Evolutionary conservation across 495 filamentous ascomycete genomes (phyloP).

Genomic region (Astrothelium macrocarpum): DNA sequence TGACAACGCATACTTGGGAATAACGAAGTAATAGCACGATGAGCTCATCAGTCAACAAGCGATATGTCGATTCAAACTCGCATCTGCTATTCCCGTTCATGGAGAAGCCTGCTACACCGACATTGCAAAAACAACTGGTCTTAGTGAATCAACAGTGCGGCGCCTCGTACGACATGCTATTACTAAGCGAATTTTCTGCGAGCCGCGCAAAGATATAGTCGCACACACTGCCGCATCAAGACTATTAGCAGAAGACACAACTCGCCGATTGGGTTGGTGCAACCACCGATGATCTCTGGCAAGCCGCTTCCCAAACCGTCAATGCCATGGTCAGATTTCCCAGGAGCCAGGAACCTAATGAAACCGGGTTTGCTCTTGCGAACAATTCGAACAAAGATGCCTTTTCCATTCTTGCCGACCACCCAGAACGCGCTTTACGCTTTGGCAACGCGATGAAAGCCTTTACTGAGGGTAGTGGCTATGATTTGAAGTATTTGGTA

Average conservation of each 20-base stretch:
- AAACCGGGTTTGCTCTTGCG: constrained; percentile 4
- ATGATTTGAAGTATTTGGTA: not conserved
- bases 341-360: not conserved
- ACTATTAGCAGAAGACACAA: constrained; percentile 8
- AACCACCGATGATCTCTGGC: constrained; percentile 1
- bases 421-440: constrained; percentile 26
- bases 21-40: not conserved
- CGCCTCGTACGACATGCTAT: constrained; percentile 47
- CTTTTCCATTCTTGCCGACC: constrained; percentile 15
- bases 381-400: constrained; percentile 9
- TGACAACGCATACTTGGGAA: not conserved
- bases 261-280: not conserved
- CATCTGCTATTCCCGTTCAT: not conserved
- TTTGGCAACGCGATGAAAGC: constrained; percentile 43
- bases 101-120: not conserved
- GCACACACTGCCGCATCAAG: constrained; percentile 40
- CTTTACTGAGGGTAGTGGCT: not conserved
- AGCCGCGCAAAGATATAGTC: constrained; percentile 41
- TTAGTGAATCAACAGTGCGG: constrained; percentile 21
- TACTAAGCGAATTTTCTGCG: constrained; percentile 47
- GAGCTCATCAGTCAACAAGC: not conserved
- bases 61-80: not conserved
- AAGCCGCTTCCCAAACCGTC: not conserved
- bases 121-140: not conserved
- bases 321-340: constrained; percentile 8